Evolutionary conservation across 2,329 filamentous ascomycete genomes (phyloP).

Genomic region (Colletotrichum agaves): DNA sequence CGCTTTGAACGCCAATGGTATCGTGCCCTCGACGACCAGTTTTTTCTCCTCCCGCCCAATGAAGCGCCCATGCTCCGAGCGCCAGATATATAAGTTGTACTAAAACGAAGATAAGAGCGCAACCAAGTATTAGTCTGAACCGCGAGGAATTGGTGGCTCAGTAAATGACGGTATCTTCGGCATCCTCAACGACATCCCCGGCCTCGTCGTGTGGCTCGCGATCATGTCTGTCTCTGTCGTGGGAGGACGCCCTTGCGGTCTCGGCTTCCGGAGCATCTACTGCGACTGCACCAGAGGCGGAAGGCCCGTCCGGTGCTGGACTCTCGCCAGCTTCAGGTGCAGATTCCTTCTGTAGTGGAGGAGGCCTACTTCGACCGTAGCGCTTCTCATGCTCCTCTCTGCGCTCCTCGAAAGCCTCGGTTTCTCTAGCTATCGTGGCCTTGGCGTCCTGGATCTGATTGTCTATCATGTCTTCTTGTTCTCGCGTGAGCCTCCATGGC

Average conservation of each 20-base stretch:
- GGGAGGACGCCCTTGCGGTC: slow-evolving; percentile 48
- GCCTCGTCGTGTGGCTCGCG: slow-evolving; percentile 72
- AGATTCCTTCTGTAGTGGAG: slow-evolving; percentile 43
- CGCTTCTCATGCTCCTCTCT: slow-evolving; percentile 52
- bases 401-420: slow-evolving; percentile 67
- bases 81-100: neutral
- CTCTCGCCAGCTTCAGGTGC: slow-evolving; percentile 46
- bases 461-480: slow-evolving; percentile 77
- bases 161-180: slow-evolving; percentile 91
- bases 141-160: slow-evolving; percentile 48
- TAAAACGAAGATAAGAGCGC: neutral
- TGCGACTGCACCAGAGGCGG: slow-evolving; percentile 50
- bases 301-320: slow-evolving; percentile 44
- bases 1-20: slow-evolving; percentile 31
- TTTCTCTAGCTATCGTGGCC: slow-evolving; percentile 71
- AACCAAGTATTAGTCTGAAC: neutral
- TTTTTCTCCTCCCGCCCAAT: slow-evolving; percentile 1
- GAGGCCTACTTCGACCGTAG: slow-evolving; percentile 40
- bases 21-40: slow-evolving; percentile 12
- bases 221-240: slow-evolving; percentile 46
- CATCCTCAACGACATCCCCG: slow-evolving; percentile 83
- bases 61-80: neutral
- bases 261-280: slow-evolving; percentile 47
- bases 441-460: slow-evolving; percentile 76
- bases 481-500: slow-evolving; percentile 78